phyloP scores from a whole-genome alignment of 1,284 basidiomycete genomes.

The Sporisorium graminicola region DNA sequence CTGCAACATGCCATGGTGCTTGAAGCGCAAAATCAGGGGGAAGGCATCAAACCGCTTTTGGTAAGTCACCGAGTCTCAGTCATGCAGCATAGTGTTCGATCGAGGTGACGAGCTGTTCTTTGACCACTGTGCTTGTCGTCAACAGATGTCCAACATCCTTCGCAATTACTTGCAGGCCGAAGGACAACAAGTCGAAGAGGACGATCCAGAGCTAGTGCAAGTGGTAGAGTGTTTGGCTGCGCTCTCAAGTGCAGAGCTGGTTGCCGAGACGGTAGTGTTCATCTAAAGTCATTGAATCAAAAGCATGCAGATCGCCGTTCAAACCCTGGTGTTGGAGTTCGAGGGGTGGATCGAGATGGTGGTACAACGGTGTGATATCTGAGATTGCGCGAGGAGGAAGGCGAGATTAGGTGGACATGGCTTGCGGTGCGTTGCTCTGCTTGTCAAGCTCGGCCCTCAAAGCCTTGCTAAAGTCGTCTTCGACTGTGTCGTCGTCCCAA shows the following conservation, averaged over 20 bases:
- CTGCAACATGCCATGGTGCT: constrained; percentile 26
- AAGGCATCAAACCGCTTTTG: constrained; percentile 37
- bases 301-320: background rate
- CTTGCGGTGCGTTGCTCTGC: constrained; percentile 44
- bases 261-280: constrained; percentile 31
- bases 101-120: background rate
- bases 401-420: constrained; percentile 51
- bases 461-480: constrained; percentile 96
- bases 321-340: background rate
- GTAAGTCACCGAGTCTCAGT: constrained; percentile 9
- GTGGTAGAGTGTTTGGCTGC: constrained; percentile 45
- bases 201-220: constrained; percentile 29
- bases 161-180: constrained; percentile 11
- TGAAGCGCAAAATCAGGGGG: constrained; percentile 22
- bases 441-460: constrained; percentile 75
- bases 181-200: background rate
- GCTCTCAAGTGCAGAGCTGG: constrained; percentile 23
- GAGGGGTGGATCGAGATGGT: too few species aligned
- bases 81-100: background rate
- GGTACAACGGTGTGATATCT: constrained; percentile 1
- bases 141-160: constrained; percentile 23
- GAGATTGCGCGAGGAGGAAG: background rate
- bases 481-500: constrained; percentile 99
- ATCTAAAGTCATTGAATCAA: constrained; percentile 9
- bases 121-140: background rate